Evolutionary conservation across 257 asterid species (phyloP).

Genomic region (Cordia subcordata): DNA sequence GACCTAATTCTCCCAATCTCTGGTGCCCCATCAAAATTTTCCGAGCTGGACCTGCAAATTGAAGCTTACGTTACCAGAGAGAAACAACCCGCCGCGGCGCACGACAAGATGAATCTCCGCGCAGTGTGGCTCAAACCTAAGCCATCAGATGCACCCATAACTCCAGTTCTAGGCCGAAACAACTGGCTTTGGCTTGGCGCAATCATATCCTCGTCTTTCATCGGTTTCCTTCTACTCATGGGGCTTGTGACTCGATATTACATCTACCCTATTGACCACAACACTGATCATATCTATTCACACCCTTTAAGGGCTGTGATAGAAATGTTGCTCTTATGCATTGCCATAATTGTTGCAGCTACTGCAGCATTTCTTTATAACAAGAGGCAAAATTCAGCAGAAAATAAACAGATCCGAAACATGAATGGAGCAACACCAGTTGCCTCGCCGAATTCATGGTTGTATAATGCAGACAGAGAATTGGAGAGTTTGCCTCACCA

Average conservation of each 20-base stretch:
- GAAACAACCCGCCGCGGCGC: slow-evolving; percentile 19
- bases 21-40: slow-evolving; percentile 33
- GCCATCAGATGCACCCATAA: slow-evolving; percentile 44
- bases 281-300: slow-evolving; percentile 39
- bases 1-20: slow-evolving; percentile 61
- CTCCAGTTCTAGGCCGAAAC: slow-evolving; percentile 51
- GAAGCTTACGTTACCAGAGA: slow-evolving; percentile 76
- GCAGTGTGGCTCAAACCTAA: slow-evolving; percentile 57
- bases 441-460: slow-evolving; percentile 53
- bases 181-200: slow-evolving; percentile 66
- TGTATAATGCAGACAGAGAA: slow-evolving; percentile 56
- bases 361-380: slow-evolving; percentile 49
- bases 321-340: slow-evolving; percentile 45
- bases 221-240: slow-evolving; percentile 46
- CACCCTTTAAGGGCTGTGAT: slow-evolving; percentile 26
- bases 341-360: slow-evolving; percentile 33
- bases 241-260: slow-evolving; percentile 42
- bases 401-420: slow-evolving; percentile 46
- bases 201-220: slow-evolving; percentile 54
- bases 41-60: slow-evolving; percentile 35
- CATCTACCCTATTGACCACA: slow-evolving; percentile 61
- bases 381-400: slow-evolving; percentile 37
- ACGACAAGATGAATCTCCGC: slow-evolving; percentile 21
- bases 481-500: slow-evolving; percentile 69
- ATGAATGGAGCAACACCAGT: slow-evolving; percentile 55